Percentiles rank a stretch among this genome's conserved stretches.
These are phyloP conservation scores for Herpetomonas tarakana DNA, from an alignment of 208 protist genomes.

Conservation along the genomic window DNA sequence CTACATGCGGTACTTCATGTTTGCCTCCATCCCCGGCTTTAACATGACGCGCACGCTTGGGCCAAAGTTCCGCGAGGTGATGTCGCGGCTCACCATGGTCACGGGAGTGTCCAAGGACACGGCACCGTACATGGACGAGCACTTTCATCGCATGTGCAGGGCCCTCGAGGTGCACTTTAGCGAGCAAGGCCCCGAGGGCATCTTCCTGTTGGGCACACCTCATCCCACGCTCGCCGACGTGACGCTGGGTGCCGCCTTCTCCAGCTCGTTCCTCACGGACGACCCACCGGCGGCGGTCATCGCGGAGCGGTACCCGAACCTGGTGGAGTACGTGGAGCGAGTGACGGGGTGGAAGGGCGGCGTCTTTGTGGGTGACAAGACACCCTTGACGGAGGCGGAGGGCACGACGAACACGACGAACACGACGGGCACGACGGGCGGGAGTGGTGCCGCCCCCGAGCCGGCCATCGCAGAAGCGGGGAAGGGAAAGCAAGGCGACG, in stretches of 20 bases:
- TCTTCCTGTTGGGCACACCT: conserved; percentile 75
- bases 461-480: neutral
- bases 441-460: too few species aligned
- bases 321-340: conserved; percentile 70
- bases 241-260: conserved; percentile 71
- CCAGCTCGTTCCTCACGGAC: conserved; percentile 72
- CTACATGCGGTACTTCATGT: conserved; percentile 75
- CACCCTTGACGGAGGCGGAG: neutral
- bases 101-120: conserved; percentile 67
- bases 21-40: conserved; percentile 32
- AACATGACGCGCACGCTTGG: conserved; percentile 41
- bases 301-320: conserved; percentile 54
- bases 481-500: neutral
- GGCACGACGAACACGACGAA: neutral
- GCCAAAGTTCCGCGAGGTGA: conserved; percentile 40
- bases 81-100: conserved; percentile 42
- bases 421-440: neutral
- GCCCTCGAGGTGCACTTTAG: conserved; percentile 71
- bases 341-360: conserved; percentile 74
- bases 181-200: conserved; percentile 19
- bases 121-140: conserved; percentile 72
- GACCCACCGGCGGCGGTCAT: conserved; percentile 66
- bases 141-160: conserved; percentile 72
- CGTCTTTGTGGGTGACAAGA: conserved; percentile 4
- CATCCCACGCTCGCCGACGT: conserved; percentile 85